Base-by-base conservation (phyloP, 805 yeast species). In the Teunomyces tritomae region DNA sequence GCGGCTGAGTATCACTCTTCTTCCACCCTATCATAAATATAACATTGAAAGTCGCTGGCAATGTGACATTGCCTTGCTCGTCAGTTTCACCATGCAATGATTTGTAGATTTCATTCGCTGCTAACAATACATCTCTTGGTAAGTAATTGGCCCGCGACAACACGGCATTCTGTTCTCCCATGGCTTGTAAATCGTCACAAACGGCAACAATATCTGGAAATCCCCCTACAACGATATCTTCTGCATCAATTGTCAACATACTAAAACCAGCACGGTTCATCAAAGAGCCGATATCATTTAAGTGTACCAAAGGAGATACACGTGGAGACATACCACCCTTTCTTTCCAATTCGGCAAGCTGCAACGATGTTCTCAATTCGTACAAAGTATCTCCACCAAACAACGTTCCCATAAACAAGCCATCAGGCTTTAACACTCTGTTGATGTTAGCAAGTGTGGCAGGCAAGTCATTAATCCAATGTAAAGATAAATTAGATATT, bases 21-120 rank as follows among this genome's bases (percentile, higher is more conserved):
- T 87, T 89, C 96, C 96, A 89, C 2, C 96, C 96, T 60, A 89
- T 86, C 89, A 88, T 84, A 61, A 84, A 85, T 24, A 88, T 80
- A 46, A 89, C 79, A 50, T 89, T 71, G 66, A 80, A 89, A 0
- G 96, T 88, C 8, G 89, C 90, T 1, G 96, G 96, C n/a, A 88
- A 62, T 0, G 81, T 69, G 57, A 54, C 71, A 5, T 53, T 44
- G 2, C 75, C 80, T 11, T 69, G 53, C 2, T 66, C 69, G 49
- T 79, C 87, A 5, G 62, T 62, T 42, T 83, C 85, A 1, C 89
- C 90, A 61, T 89, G 92, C 62, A 89, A 69, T 5, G 80, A 70
- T 52, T 74, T 74, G 63, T 89, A 89, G 30, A 89, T 86, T 24
- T 87, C 85, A 50, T 85, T 85, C 0, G 92, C 84, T 0, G 94